Base-by-base conservation (phyloP, 2,329 filamentous ascomycete genomes). In the Aspergillus jensenii region DNA sequence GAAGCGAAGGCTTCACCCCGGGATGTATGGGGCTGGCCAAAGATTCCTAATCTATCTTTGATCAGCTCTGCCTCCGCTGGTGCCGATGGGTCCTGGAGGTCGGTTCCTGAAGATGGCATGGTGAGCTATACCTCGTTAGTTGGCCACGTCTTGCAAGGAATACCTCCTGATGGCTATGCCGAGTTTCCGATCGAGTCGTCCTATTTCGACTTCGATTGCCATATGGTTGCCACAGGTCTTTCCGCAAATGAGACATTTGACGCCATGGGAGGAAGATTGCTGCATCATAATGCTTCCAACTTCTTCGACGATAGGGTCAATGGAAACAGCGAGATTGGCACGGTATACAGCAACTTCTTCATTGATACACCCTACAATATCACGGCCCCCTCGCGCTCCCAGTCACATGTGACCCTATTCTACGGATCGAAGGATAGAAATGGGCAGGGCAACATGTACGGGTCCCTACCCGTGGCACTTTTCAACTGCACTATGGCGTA, bases 1-100 rank as follows among this genome's bases (percentile, higher is more conserved):
- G 48, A 51, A 12, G 35, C 48, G 4, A 41, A 14, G 11, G 23
- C 7, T 12, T 41, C 48, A 8, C 48, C 48, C 3, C 9, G 15
- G 2, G 48, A 51, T 19, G n/a, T 31, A 17, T 51, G 48, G 48
- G 48, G 48, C 19, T 51, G 48, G 48, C 48, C 48, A 27, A 51
- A 51, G 35, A 41, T 51, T 23, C 48, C 48, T 14, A 52, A 40
- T 21, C n/a, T 43, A 21, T 43, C 17, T 6, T 23, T 17, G 4
- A 6, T 51, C 25, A 25, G 40, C 40, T 43, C 40, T 43, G 2
- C 19, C 3, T 43, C 40, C 40, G 7, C 19, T 21, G 40, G 21
- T 43, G 40, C 5, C 40, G 40, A 43, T 43, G 21, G 23, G 1
- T 12, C 40, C 40, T 43, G 40, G 40, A 43, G 17, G 40, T 12